Evolutionary conservation across 257 asterid genomes (phyloP), one percentile per base, ranked within the genome.

Genomic region (Solanum lycopersicoides): DNA sequence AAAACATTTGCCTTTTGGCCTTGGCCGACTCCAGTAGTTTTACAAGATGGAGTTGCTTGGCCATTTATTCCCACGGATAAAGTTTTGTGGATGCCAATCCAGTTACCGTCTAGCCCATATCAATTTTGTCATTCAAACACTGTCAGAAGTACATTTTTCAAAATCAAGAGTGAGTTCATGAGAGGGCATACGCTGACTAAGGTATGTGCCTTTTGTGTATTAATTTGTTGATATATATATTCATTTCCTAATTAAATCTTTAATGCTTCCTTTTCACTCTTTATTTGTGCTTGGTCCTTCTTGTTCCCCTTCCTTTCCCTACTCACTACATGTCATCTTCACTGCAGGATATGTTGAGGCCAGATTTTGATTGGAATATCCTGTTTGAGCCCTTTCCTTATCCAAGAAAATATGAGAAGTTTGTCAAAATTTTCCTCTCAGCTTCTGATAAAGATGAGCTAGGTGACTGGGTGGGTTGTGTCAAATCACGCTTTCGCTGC

Each of bases 1-100:
- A 87, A 87, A 85, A 92, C 94, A 76, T 93, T 91, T 87, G 93
- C 94, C 82, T 91, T 88, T 69, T 94, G 96, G 96, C 91, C 94
- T 74, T 93, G 96, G 93, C 96, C 94, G 72, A 89, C 87, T 28
- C 95, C 95, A 4, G 94, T 94, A 56, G 56, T 90, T 77, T 89
- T 93, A 50, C 88, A 88, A 59, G 92, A 89, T 41, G 88, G 89
- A 39, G 44, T 87, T 84, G 44, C 77, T 63, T 86, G 89, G 30
- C 72, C 93, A 18, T 77, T 86, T 53, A 63, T 74, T 59, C 88
- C 93, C 75, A 82, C 79, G 32, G 88, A 89, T 84, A 87, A 87
- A 9, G 90, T 69, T 82, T 86, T 66, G 65, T 82, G 89, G 86
- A 91, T 93, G 94, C 96, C 96, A 8, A 94, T 94, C 75, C 95